Conservation (phyloP, 345 rosid species). For the Clarkia xantiana region DNA sequence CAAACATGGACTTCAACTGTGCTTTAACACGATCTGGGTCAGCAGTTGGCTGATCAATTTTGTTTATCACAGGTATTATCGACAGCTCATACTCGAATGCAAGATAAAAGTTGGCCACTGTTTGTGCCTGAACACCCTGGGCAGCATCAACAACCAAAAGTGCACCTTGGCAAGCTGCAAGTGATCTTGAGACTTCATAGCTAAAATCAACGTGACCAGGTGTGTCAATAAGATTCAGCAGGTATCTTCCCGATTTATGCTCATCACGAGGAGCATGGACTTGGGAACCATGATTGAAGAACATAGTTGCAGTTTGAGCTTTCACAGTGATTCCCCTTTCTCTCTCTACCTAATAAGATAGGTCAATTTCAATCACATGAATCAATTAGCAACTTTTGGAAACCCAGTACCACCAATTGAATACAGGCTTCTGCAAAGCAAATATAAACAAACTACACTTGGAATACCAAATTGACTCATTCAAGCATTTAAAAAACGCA, state of each 20-base stretch:
- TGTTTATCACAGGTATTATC: slow-evolving; percentile 74
- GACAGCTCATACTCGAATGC: slow-evolving; percentile 82
- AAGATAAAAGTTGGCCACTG: slow-evolving; percentile 92
- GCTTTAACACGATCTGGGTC: slow-evolving; percentile 96
- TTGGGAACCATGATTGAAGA: slow-evolving; percentile 25
- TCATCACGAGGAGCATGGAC: slow-evolving; percentile 11
- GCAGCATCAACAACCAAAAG: slow-evolving; percentile 97
- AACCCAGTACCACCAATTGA: no score
- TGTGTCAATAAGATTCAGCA: slow-evolving; percentile 77
- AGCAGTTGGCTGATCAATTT: slow-evolving; percentile 97
- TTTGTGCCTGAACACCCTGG: slow-evolving; percentile 98
- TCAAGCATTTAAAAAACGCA: no score
- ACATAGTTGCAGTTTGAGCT: slow-evolving; percentile 98
- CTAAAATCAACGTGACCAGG: slow-evolving; percentile 99
- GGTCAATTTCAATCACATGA: background rate
- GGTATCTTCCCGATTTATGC: slow-evolving; percentile 26
- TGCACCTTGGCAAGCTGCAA: slow-evolving; percentile 97
- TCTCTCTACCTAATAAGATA: slow-evolving; percentile 65
- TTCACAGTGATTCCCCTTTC: slow-evolving; percentile 97
- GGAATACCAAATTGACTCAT: no score
- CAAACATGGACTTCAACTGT: slow-evolving; percentile 92
- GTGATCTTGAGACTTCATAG: slow-evolving; percentile 93
- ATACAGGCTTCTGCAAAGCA: no score
- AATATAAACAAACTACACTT: no score
- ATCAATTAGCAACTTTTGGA: no score